Percentiles rank a stretch among this genome's conserved stretches.
phyloP scores from a whole-genome alignment of 495 filamentous ascomycete species.

The Penicillium dipodomyicola region DNA sequence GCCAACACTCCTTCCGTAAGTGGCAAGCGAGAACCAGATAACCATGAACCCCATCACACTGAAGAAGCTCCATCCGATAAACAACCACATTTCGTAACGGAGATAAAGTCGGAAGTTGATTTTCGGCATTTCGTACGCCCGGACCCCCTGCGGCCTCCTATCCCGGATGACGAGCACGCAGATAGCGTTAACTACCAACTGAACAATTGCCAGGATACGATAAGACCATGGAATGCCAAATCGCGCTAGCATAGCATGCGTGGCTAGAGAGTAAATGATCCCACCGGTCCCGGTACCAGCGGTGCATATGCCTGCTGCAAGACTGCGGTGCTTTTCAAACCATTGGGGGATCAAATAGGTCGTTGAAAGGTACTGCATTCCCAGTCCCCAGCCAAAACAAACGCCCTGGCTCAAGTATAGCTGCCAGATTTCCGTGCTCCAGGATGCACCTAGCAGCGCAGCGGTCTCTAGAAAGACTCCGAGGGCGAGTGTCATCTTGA shows the following conservation, averaged over 20 bases:
- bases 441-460: slow-evolving; percentile 60
- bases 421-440: slow-evolving; percentile 63
- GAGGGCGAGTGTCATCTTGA: too few species aligned
- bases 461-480: slow-evolving; percentile 55
- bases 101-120: neutral
- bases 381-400: slow-evolving; percentile 68
- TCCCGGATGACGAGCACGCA: neutral
- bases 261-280: slow-evolving; percentile 47
- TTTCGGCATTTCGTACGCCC: neutral
- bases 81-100: slow-evolving; percentile 5
- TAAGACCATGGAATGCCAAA: neutral
- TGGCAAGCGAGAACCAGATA: neutral
- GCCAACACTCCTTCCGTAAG: neutral
- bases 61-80: slow-evolving; percentile 2
- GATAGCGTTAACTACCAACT: neutral
- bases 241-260: slow-evolving; percentile 40
- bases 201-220: neutral
- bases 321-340: slow-evolving; percentile 62
- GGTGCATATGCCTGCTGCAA: slow-evolving; percentile 69
- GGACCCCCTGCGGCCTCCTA: neutral
- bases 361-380: slow-evolving; percentile 65
- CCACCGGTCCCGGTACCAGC: slow-evolving; percentile 70
- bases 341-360: slow-evolving; percentile 65
- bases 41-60: neutral
- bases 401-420: slow-evolving; percentile 70